A percentile compares a stretch with the other conserved stretches of the same genome.
These are phyloP conservation scores for Prunus armeniaca DNA, from an alignment of 306 rosid species.

Conservation along the genomic window DNA sequence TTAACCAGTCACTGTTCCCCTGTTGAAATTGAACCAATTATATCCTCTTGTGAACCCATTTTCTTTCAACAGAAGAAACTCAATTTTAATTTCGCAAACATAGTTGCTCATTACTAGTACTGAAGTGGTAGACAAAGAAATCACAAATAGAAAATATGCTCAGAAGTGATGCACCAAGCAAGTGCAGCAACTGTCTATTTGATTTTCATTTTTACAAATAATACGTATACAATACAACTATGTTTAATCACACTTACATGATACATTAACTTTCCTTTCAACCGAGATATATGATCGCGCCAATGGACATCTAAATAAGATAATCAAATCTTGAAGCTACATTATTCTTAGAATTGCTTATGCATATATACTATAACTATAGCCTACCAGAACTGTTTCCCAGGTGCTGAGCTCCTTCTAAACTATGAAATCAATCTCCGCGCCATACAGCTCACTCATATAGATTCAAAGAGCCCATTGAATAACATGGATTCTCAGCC, in stretches of 20 bases:
- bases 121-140: not conserved
- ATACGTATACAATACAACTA: not conserved
- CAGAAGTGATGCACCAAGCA: not conserved
- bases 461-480: not conserved
- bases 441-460: constrained; percentile 1
- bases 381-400: not conserved
- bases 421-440: not conserved
- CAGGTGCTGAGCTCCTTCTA: not conserved
- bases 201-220: not conserved
- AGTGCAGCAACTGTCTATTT: not conserved
- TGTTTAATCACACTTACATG: not conserved
- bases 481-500: constrained; percentile 17
- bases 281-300: not conserved
- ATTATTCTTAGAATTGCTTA: not conserved
- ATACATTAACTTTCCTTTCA: not conserved
- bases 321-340: not conserved
- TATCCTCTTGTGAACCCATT: not conserved
- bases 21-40: not conserved
- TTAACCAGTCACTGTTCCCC: too few species aligned
- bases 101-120: not conserved
- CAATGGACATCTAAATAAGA: not conserved
- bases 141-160: not conserved
- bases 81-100: not conserved
- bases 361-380: not conserved
- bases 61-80: not conserved